Conservation (phyloP, 371 early-diverging fungal genomes). For the Apophysomyces variabilis region DNA sequence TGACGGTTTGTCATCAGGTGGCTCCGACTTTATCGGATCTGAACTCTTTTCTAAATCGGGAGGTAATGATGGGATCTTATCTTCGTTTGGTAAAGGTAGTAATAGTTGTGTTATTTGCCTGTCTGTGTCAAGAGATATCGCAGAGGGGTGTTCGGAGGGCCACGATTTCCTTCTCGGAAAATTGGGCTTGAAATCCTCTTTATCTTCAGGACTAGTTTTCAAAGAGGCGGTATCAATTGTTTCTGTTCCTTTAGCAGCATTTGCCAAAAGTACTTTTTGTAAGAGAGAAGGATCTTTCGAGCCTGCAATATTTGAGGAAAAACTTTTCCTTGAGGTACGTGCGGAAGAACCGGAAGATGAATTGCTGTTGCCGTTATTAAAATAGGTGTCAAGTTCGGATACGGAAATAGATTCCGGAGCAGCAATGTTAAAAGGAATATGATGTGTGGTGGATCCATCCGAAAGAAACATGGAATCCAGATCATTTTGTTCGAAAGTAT, state of each 20-base stretch:
- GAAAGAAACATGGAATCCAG: constrained; percentile 50
- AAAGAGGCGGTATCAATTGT: constrained; percentile 1
- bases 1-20: background rate
- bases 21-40: no score
- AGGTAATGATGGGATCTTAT: background rate
- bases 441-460: constrained; percentile 28
- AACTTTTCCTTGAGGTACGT: constrained; percentile 24
- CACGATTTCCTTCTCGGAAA: constrained; percentile 22
- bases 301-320: constrained; percentile 15
- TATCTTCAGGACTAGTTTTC: background rate
- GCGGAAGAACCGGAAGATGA: constrained; percentile 18
- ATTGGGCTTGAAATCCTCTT: background rate
- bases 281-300: constrained; percentile 29
- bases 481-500: constrained; percentile 47
- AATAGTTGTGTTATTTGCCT: background rate
- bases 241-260: constrained; percentile 14
- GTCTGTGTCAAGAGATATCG: background rate
- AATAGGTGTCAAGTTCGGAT: constrained; percentile 51
- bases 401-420: constrained; percentile 55
- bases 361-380: constrained; percentile 23
- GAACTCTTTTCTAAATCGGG: background rate
- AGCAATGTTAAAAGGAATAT: constrained; percentile 41
- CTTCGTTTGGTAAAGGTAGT: background rate
- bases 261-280: constrained; percentile 42
- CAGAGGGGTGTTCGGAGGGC: constrained; percentile 12